These are phyloP conservation scores for Hymenoscyphus repandus DNA, from an alignment of 2,329 filamentous ascomycete species.

Conservation along the genomic window DNA sequence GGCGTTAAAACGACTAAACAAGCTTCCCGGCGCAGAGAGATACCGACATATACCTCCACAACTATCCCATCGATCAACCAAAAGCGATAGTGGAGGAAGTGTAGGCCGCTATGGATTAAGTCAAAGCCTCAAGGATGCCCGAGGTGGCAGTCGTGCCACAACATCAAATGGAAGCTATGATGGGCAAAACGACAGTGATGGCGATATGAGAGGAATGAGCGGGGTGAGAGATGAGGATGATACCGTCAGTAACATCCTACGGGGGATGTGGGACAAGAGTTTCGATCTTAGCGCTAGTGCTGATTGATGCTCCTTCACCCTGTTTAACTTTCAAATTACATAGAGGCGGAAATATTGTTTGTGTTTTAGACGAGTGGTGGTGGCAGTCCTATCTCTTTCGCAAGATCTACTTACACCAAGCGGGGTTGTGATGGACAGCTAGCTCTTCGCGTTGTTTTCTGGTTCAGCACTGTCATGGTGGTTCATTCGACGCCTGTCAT, in stretches of 20 bases:
- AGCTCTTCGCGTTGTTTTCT: too few species aligned
- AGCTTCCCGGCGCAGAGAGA: conserved; percentile 48
- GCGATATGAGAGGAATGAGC: conserved; percentile 11
- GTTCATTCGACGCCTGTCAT: too few species aligned
- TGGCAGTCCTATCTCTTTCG: too few species aligned
- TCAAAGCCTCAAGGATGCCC: conserved; percentile 36
- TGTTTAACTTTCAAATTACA: too few species aligned
- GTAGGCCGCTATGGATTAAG: conserved; percentile 33
- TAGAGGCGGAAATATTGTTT: too few species aligned
- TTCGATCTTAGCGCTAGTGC: conserved; percentile 50
- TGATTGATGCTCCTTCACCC: conserved; percentile 18
- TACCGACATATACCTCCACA: conserved; percentile 41
- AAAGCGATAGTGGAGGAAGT: conserved; percentile 25
- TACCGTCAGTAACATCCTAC: conserved; percentile 45
- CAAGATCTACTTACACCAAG: too few species aligned
- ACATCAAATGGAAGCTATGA: conserved; percentile 19
- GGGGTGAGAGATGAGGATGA: conserved; percentile 43
- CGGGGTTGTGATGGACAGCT: too few species aligned
- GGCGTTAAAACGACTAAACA: conserved; percentile 50
- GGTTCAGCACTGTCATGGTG: too few species aligned
- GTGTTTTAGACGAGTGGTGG: too few species aligned
- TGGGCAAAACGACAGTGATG: conserved; percentile 9
- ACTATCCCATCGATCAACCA: conserved; percentile 29
- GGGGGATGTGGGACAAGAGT: conserved; percentile 58
- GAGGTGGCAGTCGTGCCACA: conserved; percentile 3